These are phyloP conservation scores for Psidium friedrichsthalianum DNA, from an alignment of 345 rosid genomes.

Conservation along the genomic window DNA sequence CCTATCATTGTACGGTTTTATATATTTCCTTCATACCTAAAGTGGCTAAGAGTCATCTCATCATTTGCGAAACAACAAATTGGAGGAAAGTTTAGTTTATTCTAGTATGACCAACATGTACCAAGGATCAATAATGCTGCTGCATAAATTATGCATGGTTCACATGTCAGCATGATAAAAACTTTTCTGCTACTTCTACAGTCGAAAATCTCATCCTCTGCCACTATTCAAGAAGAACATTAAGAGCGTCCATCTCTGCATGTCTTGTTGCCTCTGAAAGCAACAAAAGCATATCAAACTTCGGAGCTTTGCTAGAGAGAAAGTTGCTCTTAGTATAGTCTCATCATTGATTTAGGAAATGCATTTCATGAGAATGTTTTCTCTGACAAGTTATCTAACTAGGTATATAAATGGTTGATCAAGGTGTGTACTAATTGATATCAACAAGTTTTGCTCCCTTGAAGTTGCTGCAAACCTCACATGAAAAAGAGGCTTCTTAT, in stretches of 20 bases:
- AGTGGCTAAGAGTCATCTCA: too few relatives aligned
- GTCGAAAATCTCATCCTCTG: too few relatives aligned
- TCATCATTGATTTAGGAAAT: not conserved
- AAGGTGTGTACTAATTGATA: not conserved
- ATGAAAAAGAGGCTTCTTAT: not conserved
- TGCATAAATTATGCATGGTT: too few relatives aligned
- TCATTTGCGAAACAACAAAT: too few relatives aligned
- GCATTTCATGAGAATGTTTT: not conserved
- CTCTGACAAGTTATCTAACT: not conserved
- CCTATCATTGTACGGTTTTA: too few relatives aligned
- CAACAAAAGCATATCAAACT: not conserved
- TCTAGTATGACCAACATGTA: too few relatives aligned
- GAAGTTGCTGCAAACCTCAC: not conserved
- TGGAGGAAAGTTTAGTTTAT: too few relatives aligned
- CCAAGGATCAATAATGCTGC: too few relatives aligned
- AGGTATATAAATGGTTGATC: not conserved
- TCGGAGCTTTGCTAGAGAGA: not conserved
- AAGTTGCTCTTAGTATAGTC: not conserved
- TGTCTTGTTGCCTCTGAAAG: slow-evolving; percentile 62
- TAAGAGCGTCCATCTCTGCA: slow-evolving; percentile 94
- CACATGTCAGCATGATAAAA: too few relatives aligned
- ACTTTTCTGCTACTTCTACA: too few relatives aligned
- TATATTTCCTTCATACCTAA: too few relatives aligned
- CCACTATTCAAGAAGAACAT: not conserved
- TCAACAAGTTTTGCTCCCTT: not conserved